Base-by-base conservation (phyloP, 148 eudicot genomes). In the Persicaria maculosa region DNA sequence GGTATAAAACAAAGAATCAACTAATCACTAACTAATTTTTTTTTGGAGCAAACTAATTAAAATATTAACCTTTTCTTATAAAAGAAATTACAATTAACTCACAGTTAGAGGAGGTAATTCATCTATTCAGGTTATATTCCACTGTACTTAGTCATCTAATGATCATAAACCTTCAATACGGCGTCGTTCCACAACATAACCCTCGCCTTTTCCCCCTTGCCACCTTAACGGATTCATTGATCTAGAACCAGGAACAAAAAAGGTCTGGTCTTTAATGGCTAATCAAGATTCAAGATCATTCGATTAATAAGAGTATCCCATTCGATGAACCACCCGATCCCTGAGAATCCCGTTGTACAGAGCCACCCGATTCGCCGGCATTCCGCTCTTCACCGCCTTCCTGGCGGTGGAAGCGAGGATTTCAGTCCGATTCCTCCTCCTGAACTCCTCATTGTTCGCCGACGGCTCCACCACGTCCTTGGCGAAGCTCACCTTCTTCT, bases 401-500 rank as follows among this genome's bases (percentile, higher is more conserved):
- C 31, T 25, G 74, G n/a, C 7, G 52, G 52, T 15, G 16, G 36
- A 14, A n/a, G 14, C 6, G 15, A 22, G 22, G 25, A 53, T 47
- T 47, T 47, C 71, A 46, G 6, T 44, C 16, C 36, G 83, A 44
- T 74, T 81, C 72, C 83, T 83, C 74, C 16, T 73, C 44, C 93
- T 86, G 75, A 86, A 93, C 12, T 80, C 86, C 58, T 90, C 88
- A 75, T 89, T 78, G 79, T 89, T 81, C n/a, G 89, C 92, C 12
- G 47, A 74, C 55, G 92, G 86, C 71, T 93, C 97, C 82, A 86
- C 85, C 83, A 93, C 98, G 80, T 93, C 96, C 75, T 89, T 86
- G 16, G 98, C 97, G 77, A 93, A 93, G 77, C 86, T 92, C 74
- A 93, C 98, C 75, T 68, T 93, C 76, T 90, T 93, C 83, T 85